Conservation (phyloP, 345 rosid genomes). For the Aquilaria malaccensis region DNA sequence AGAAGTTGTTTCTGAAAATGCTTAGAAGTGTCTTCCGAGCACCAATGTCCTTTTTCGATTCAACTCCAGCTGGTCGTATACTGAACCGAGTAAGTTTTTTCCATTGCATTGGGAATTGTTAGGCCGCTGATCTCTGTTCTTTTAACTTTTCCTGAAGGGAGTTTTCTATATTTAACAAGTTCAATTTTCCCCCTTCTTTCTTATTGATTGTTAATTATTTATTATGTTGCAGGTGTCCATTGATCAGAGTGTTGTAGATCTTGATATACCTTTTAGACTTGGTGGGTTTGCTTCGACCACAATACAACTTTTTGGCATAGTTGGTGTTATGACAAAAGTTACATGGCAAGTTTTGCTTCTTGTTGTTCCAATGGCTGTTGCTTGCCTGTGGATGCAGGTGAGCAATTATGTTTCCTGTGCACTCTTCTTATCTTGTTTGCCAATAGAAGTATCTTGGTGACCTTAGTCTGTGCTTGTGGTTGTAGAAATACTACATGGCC, state of each 20-base stretch:
- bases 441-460: neutral
- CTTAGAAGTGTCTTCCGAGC: slow-evolving; percentile 91
- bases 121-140: slow-evolving; percentile 5
- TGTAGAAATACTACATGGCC: slow-evolving; percentile 99
- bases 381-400: slow-evolving; percentile 99
- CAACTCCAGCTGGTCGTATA: slow-evolving; percentile 96
- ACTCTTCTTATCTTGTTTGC: slow-evolving; percentile 1
- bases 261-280: slow-evolving; percentile 97
- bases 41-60: slow-evolving; percentile 99
- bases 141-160: neutral
- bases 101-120: neutral
- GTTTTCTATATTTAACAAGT: neutral
- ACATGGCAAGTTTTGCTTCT: slow-evolving; percentile 99
- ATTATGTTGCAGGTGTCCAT: slow-evolving; percentile 67
- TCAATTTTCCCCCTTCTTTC: neutral
- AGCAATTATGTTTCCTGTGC: slow-evolving; percentile 10
- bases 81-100: slow-evolving; percentile 78
- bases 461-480: neutral
- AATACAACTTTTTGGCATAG: slow-evolving; percentile 92
- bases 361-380: slow-evolving; percentile 90
- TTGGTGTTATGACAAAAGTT: slow-evolving; percentile 89
- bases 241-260: slow-evolving; percentile 99
- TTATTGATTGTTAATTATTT: slow-evolving; percentile 9
- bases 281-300: slow-evolving; percentile 99
- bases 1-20: slow-evolving; percentile 87